Percentiles rank a stretch among this genome's conserved stretches.
Evolutionary conservation across 148 eudicot genomes (phyloP).

Genomic region (Vaccinium corymbosum): DNA sequence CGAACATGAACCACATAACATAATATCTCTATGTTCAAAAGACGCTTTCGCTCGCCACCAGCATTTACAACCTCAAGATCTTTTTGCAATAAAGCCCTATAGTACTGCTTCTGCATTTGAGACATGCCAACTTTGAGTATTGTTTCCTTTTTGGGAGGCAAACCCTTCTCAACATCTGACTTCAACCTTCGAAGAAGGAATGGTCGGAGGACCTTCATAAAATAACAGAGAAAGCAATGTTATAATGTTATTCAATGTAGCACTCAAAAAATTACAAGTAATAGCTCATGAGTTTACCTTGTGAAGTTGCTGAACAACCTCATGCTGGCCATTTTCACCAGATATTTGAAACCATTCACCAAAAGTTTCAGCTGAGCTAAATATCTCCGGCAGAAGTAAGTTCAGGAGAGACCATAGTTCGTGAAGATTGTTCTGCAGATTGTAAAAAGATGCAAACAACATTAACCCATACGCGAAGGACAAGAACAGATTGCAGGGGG

Average conservation of each 20-base stretch:
- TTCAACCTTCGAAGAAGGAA: slow-evolving; percentile 95
- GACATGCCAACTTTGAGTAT: slow-evolving; percentile 99
- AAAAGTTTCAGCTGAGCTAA: slow-evolving; percentile 95
- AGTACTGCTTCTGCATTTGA: slow-evolving; percentile 98
- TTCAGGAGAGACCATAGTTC: slow-evolving; percentile 97
- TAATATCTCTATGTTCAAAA: slow-evolving; percentile 57
- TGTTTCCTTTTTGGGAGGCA: slow-evolving; percentile 98
- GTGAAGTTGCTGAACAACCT: slow-evolving; percentile 96
- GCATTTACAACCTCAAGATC: slow-evolving; percentile 99
- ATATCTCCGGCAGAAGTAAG: slow-evolving; percentile 94
- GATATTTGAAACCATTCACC: slow-evolving; percentile 99
- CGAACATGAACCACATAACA: too few relatives aligned
- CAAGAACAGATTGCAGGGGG: not conserved
- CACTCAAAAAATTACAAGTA: not conserved
- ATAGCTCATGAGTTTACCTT: slow-evolving; percentile 45
- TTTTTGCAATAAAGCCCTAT: slow-evolving; percentile 84
- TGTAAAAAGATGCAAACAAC: slow-evolving; percentile 13
- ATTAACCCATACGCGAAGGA: not conserved
- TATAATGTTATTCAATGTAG: not conserved
- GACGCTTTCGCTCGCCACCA: slow-evolving; percentile 98
- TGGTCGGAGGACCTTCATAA: slow-evolving; percentile 80
- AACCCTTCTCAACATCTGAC: slow-evolving; percentile 97
- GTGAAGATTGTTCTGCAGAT: slow-evolving; percentile 92
- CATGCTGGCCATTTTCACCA: slow-evolving; percentile 95
- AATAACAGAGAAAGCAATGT: slow-evolving; percentile 8